phyloP scores from a whole-genome alignment of 1,139 yeast species.

The Trichomonascaceae sp. region DNA sequence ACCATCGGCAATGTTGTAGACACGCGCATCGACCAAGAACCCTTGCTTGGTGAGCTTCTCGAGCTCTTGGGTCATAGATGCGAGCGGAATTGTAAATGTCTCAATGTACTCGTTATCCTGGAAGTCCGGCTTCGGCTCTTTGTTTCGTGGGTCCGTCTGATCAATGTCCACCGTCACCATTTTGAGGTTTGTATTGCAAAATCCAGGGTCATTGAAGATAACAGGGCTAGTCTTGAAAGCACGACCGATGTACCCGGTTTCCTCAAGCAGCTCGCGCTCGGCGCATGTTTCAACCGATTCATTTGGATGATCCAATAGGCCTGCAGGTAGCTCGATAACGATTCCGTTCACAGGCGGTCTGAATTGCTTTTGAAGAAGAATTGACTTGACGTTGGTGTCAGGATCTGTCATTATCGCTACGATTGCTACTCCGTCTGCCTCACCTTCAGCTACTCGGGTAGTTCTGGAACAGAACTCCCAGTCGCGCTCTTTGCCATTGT shows the following conservation, averaged over 20 bases:
- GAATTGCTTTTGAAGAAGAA: conserved; percentile 75
- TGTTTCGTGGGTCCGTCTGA: conserved; percentile 47
- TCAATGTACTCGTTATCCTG: conserved; percentile 89
- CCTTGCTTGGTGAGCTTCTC: conserved; percentile 45
- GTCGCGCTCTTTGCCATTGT: conserved; percentile 48
- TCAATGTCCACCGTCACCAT: conserved; percentile 74
- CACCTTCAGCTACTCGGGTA: conserved; percentile 55
- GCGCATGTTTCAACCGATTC: conserved; percentile 75
- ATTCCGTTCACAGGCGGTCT: conserved; percentile 86
- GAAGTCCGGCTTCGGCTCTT: conserved; percentile 54
- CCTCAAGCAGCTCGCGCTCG: conserved; percentile 74
- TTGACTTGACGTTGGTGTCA: conserved; percentile 31
- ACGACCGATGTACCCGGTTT: conserved; percentile 77
- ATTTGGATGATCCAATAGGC: conserved; percentile 73
- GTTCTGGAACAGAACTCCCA: conserved; percentile 91
- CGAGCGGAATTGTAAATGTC: conserved; percentile 54
- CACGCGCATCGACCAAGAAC: conserved; percentile 70
- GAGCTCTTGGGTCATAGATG: conserved; percentile 42
- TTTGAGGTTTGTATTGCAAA: conserved; percentile 79
- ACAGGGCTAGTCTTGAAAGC: conserved; percentile 40
- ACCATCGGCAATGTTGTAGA: conserved; percentile 79
- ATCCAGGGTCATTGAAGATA: conserved; percentile 68
- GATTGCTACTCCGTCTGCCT: conserved; percentile 82
- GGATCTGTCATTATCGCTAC: conserved; percentile 51
- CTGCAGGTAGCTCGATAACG: conserved; percentile 91